A percentile compares a stretch with the other conserved stretches of the same genome.
Conservation (phyloP, 177 flowering plant species). For the Vitis hybrid region DNA sequence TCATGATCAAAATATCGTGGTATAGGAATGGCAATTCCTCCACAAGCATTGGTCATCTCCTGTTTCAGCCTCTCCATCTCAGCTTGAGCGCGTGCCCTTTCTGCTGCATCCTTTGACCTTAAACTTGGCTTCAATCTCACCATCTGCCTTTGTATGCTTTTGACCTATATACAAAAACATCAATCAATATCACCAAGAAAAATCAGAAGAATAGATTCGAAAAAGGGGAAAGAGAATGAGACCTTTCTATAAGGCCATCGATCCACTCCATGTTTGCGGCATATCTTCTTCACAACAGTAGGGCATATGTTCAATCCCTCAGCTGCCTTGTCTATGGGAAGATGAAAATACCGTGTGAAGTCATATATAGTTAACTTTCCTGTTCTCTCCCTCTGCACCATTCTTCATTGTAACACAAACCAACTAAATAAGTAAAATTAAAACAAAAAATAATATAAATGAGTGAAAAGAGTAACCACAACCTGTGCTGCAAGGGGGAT, state of each 20-base stretch:
- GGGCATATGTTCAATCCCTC: constrained; percentile 45
- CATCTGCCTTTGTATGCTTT: constrained; percentile 36
- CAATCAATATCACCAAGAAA: not conserved
- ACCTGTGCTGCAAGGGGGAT: constrained; percentile 21
- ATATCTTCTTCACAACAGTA: constrained; percentile 65
- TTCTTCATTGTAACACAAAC: not conserved
- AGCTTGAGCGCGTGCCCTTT: constrained; percentile 22
- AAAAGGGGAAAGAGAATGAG: constrained; percentile 4
- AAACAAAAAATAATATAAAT: not conserved
- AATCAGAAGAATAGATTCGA: not conserved
- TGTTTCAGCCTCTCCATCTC: constrained; percentile 29
- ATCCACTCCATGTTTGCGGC: constrained; percentile 40
- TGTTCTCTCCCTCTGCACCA: constrained; percentile 67
- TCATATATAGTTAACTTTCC: constrained; percentile 50
- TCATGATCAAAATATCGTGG: no score
- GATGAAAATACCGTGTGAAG: constrained; percentile 44
- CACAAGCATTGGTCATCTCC: constrained; percentile 16
- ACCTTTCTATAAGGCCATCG: constrained; percentile 89
- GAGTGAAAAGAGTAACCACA: not conserved
- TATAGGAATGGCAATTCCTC: constrained; percentile 2
- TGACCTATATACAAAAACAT: constrained; percentile 30
- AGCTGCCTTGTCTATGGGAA: constrained; percentile 58
- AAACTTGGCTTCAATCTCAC: constrained; percentile 11
- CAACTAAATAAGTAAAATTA: not conserved
- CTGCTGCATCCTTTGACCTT: constrained; percentile 21